Conservation (phyloP, 495 filamentous ascomycete genomes). For the Penicillium maclennaniae region DNA sequence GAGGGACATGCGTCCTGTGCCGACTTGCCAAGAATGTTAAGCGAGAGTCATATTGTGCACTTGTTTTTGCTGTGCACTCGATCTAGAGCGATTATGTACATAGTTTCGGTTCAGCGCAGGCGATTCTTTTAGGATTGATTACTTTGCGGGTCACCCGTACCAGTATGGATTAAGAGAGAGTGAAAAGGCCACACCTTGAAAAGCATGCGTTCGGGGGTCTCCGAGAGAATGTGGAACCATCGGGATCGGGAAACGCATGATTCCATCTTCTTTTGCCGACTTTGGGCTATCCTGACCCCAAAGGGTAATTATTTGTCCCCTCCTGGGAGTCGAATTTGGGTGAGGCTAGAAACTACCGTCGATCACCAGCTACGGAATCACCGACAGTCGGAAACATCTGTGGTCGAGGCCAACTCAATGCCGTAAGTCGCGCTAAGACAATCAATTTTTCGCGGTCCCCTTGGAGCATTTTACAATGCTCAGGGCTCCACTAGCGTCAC, state of each 20-base stretch:
- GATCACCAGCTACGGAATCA: neutral
- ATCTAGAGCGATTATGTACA: no score
- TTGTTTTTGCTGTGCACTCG: neutral
- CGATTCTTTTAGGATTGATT: neutral
- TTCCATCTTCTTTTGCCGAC: neutral
- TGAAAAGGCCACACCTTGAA: neutral
- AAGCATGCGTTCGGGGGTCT: neutral
- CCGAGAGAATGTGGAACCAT: neutral
- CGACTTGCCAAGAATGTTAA: conserved; percentile 9
- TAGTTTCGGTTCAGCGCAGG: neutral
- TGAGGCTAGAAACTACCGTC: neutral
- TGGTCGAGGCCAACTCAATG: neutral
- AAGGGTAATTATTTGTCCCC: neutral
- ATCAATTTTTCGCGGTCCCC: no score
- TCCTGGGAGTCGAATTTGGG: neutral
- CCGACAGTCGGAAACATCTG: no score
- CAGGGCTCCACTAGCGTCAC: no score
- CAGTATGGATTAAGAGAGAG: neutral
- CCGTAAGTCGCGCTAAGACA: no score
- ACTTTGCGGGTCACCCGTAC: neutral
- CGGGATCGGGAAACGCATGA: neutral
- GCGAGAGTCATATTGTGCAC: neutral
- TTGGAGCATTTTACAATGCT: no score
- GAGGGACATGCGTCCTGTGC: conserved; percentile 3
- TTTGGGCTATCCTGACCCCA: neutral